A percentile compares a stretch with the other conserved stretches of the same genome.
Evolutionary conservation across 2,329 filamentous ascomycete species (phyloP).

Genomic region (Aphanoascus verrucosus): DNA sequence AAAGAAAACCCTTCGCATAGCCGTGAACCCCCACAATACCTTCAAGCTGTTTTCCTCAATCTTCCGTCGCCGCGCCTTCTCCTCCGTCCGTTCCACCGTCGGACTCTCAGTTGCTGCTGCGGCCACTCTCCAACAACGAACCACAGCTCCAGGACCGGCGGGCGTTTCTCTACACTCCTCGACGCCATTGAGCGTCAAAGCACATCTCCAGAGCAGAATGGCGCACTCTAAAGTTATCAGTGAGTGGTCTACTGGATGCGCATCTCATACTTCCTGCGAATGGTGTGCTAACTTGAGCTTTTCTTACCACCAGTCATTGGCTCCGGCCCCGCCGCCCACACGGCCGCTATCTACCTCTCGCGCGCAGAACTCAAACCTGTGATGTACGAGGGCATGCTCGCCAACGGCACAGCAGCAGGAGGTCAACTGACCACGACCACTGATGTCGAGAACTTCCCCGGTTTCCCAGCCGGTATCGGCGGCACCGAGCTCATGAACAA

Average conservation of each 20-base stretch:
- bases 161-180: conserved; percentile 27
- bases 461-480: conserved; percentile 81
- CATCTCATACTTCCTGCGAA: background rate
- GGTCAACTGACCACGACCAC: conserved; percentile 97
- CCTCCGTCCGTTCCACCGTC: conserved; percentile 60
- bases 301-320: conserved; percentile 52
- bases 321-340: conserved; percentile 95
- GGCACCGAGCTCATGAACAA: conserved; percentile 85
- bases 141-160: conserved; percentile 29
- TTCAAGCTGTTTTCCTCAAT: conserved; percentile 88
- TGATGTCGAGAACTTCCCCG: conserved; percentile 96
- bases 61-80: conserved; percentile 53
- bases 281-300: conserved; percentile 11
- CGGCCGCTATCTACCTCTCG: conserved; percentile 89
- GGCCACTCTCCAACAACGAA: conserved; percentile 54
- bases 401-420: conserved; percentile 89
- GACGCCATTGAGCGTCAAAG: conserved; percentile 34
- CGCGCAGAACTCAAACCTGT: conserved; percentile 91
- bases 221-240: conserved; percentile 93
- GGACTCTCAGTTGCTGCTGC: conserved; percentile 63
- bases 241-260: conserved; percentile 46
- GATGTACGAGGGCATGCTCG: conserved; percentile 95
- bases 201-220: conserved; percentile 39
- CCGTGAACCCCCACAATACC: conserved; percentile 28
- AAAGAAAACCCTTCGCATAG: conserved; percentile 12